A percentile compares a stretch with the other conserved stretches of the same genome.
These are phyloP conservation scores for Coprinopsis marcescibilis DNA, from an alignment of 768 basidiomycete genomes.

Conservation along the genomic window DNA sequence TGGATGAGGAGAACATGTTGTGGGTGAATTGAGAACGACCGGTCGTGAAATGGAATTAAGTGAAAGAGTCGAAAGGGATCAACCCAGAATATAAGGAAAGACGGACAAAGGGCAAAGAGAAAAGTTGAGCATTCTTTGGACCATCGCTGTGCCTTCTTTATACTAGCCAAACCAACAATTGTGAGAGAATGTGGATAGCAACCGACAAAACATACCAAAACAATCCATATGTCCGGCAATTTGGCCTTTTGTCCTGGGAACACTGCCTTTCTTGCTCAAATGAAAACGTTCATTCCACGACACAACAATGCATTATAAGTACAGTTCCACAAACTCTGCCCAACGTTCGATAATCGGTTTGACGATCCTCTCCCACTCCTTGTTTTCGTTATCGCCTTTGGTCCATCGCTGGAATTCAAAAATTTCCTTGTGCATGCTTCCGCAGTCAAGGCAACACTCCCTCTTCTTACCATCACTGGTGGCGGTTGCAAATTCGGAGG, in stretches of 20 bases:
- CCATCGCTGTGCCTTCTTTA: background rate
- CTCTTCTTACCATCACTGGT: constrained; percentile 9
- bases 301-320: too few relatives aligned
- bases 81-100: constrained; percentile 8
- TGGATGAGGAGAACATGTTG: constrained; percentile 10
- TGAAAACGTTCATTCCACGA: too few relatives aligned
- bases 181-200: background rate
- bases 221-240: too few relatives aligned
- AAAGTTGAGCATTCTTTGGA: background rate
- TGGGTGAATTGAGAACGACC: too few relatives aligned
- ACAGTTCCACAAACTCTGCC: constrained; percentile 57
- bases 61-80: constrained; percentile 5
- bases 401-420: constrained; percentile 61
- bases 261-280: too few relatives aligned
- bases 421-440: constrained; percentile 67
- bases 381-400: constrained; percentile 48
- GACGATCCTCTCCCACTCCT: constrained; percentile 72
- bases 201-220: constrained; percentile 1
- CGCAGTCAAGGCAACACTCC: constrained; percentile 36
- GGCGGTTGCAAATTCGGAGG: constrained; percentile 13
- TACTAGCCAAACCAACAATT: background rate
- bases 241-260: too few relatives aligned
- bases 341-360: constrained; percentile 74
- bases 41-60: constrained; percentile 3
- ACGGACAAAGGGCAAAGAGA: constrained; percentile 10